Conservation (phyloP, 331 rosid species). For the Acacia concinna region DNA sequence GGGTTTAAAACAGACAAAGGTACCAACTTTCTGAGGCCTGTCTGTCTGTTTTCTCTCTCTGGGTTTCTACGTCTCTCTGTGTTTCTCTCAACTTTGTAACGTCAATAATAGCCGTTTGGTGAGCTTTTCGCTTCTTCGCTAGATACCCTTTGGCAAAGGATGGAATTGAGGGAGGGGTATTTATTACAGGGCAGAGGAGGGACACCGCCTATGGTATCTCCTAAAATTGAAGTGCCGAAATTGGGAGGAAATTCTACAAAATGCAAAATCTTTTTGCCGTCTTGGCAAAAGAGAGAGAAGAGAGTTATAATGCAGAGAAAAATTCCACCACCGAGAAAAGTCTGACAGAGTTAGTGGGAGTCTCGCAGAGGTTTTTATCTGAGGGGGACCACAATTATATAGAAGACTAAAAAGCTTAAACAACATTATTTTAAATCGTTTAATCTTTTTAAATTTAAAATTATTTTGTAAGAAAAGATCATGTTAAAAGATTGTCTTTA, state of each 20-base stretch:
- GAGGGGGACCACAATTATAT: neutral
- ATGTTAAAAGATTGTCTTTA: too few species aligned
- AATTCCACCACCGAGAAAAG: neutral
- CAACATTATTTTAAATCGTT: too few species aligned
- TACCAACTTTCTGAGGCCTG: neutral
- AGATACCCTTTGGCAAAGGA: conserved; percentile 7
- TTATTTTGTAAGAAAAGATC: too few species aligned
- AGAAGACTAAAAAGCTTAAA: too few species aligned
- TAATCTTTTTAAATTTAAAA: too few species aligned
- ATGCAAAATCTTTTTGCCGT: neutral
- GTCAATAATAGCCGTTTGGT: conserved; percentile 69
- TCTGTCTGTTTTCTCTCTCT: neutral
- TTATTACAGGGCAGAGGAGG: neutral
- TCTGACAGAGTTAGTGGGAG: neutral
- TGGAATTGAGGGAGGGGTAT: neutral
- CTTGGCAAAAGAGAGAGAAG: neutral
- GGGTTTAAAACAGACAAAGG: neutral
- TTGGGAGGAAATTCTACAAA: neutral
- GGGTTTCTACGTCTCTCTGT: neutral
- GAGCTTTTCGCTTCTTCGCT: conserved; percentile 40
- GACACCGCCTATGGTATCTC: neutral
- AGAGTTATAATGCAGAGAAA: neutral
- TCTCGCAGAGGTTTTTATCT: neutral
- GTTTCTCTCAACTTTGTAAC: conserved; percentile 23
- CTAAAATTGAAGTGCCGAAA: neutral